Evolutionary conservation across 2,329 filamentous ascomycete species (phyloP).

Genomic region (Sporothrix euskadiensis): DNA sequence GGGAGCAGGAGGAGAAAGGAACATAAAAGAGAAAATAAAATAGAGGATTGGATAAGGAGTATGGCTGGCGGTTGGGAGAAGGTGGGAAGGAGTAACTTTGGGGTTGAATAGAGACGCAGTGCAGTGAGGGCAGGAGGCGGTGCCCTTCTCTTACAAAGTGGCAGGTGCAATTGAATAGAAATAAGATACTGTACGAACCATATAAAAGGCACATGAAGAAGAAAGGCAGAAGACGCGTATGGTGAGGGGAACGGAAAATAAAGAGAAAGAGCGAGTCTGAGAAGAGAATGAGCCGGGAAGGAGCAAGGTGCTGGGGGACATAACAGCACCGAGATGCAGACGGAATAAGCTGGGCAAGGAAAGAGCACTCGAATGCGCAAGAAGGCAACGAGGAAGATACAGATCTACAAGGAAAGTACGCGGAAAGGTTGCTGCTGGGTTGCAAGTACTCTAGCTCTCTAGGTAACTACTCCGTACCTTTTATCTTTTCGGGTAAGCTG

Average conservation of each 20-base stretch:
- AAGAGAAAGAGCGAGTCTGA: conserved; percentile 16
- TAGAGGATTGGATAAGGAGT: neutral
- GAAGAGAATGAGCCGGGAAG: conserved; percentile 24
- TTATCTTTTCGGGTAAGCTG: neutral
- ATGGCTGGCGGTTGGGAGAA: neutral
- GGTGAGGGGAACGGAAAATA: conserved; percentile 6
- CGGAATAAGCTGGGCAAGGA: neutral
- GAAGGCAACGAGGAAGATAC: neutral
- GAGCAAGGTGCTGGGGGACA: neutral
- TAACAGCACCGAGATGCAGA: neutral
- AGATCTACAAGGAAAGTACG: neutral
- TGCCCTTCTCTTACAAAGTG: conserved; percentile 7
- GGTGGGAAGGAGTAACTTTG: conserved; percentile 15
- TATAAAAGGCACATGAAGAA: neutral
- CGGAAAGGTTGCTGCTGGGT: neutral
- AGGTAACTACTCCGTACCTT: neutral
- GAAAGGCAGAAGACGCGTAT: no score
- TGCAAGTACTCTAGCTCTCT: neutral
- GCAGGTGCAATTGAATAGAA: neutral
- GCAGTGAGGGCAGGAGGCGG: conserved; percentile 7
- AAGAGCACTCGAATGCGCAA: neutral
- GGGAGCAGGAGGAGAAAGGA: neutral
- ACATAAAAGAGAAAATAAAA: neutral
- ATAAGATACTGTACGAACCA: neutral
- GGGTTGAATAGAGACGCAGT: conserved; percentile 20